A percentile compares a stretch with the other conserved stretches of the same genome.
Conservation (phyloP, 2,329 filamentous ascomycete genomes). For the Zasmidium cellare region DNA sequence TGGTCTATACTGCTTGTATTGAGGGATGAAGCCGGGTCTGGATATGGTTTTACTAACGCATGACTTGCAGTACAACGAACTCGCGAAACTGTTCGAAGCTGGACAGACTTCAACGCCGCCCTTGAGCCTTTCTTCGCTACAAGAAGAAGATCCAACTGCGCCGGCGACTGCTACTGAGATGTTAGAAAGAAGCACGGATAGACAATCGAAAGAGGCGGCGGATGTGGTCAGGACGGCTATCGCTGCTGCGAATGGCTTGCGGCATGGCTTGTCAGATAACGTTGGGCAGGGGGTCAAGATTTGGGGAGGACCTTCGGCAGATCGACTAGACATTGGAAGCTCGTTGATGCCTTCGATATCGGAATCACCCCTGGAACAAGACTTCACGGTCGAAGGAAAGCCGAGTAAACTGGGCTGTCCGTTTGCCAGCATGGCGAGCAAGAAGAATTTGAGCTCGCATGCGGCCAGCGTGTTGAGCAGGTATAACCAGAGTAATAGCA, state of each 20-base stretch:
- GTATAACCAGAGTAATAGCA: slow-evolving; percentile 31
- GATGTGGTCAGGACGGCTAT: slow-evolving; percentile 34
- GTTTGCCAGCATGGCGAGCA: slow-evolving; percentile 60
- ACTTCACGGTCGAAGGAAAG: slow-evolving; percentile 84
- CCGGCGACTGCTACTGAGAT: slow-evolving; percentile 36
- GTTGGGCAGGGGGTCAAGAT: slow-evolving; percentile 31
- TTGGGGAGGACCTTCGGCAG: slow-evolving; percentile 36
- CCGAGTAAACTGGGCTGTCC: slow-evolving; percentile 80
- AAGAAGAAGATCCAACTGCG: slow-evolving; percentile 18
- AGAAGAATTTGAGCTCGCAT: slow-evolving; percentile 39
- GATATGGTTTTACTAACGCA: slow-evolving; percentile 15
- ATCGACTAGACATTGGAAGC: slow-evolving; percentile 39
- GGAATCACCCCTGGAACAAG: slow-evolving; percentile 66
- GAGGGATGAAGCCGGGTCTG: background rate
- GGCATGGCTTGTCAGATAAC: slow-evolving; percentile 14
- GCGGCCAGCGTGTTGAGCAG: slow-evolving; percentile 41
- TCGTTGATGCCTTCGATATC: slow-evolving; percentile 39
- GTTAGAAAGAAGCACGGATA: slow-evolving; percentile 19
- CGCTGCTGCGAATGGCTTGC: slow-evolving; percentile 22
- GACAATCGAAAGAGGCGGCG: slow-evolving; percentile 38
- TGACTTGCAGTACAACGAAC: slow-evolving; percentile 34
- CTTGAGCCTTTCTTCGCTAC: slow-evolving; percentile 35
- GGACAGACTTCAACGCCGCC: slow-evolving; percentile 29
- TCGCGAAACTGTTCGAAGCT: slow-evolving; percentile 30
- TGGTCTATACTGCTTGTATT: background rate